phyloP scores from a whole-genome alignment of 306 rosid genomes.

The Dryas alaskensis region DNA sequence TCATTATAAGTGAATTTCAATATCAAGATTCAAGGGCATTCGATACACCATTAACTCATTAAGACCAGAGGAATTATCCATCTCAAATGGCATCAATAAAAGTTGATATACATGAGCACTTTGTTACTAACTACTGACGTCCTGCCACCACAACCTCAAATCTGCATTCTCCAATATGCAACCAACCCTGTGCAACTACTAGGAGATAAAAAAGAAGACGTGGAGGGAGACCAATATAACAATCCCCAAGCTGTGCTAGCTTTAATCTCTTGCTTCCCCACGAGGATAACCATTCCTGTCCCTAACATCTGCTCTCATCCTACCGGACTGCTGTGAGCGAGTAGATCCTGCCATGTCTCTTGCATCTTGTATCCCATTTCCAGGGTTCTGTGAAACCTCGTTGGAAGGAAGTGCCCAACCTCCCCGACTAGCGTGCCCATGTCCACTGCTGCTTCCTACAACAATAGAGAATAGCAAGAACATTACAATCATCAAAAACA shows the following conservation, averaged over 20 bases:
- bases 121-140: neutral
- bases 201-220: too few species aligned
- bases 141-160: neutral
- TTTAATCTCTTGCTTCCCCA: constrained; percentile 32
- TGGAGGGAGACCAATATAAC: neutral
- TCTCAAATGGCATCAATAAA: neutral
- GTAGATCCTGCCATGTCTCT: constrained; percentile 34
- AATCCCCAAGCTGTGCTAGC: neutral
- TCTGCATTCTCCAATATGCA: neutral
- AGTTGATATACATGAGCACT: neutral
- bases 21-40: neutral
- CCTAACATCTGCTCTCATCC: constrained; percentile 23
- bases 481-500: neutral
- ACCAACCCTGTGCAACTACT: neutral
- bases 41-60: neutral
- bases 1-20: too few species aligned
- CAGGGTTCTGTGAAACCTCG: constrained; percentile 29
- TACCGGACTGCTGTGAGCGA: constrained; percentile 12
- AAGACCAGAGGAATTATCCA: neutral
- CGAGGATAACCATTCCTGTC: constrained; percentile 20
- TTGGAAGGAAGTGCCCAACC: constrained; percentile 65
- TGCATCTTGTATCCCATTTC: constrained; percentile 25
- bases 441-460: constrained; percentile 44
- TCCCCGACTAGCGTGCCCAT: constrained; percentile 35
- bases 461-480: neutral